phyloP scores from a whole-genome alignment of 1,284 basidiomycete species.

The Hymenochaete sp. region DNA sequence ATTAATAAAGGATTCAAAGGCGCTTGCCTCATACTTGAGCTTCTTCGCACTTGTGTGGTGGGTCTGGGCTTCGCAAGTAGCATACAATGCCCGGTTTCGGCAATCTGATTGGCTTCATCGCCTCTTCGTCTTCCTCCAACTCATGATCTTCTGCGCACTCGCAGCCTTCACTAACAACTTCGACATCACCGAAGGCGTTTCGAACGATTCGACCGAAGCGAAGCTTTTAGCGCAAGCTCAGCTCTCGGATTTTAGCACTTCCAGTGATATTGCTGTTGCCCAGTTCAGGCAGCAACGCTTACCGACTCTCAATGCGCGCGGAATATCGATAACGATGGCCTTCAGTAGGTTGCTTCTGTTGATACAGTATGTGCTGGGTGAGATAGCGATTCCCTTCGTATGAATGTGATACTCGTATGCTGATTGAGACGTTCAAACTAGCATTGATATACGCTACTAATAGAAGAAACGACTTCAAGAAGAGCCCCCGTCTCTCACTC shows the following conservation, averaged over 20 bases:
- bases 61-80: constrained; percentile 18
- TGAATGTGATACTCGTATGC: not conserved
- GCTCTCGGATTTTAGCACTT: not conserved
- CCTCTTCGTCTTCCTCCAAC: constrained; percentile 15
- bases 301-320: constrained; percentile 14
- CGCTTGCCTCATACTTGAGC: constrained; percentile 7
- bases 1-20: not conserved
- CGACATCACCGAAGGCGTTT: constrained; percentile 11
- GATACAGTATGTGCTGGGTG: constrained; percentile 16
- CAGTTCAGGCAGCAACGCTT: constrained; percentile 9
- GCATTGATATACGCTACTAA: not conserved
- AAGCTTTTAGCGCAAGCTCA: not conserved
- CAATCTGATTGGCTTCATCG: constrained; percentile 14
- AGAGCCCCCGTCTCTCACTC: not conserved
- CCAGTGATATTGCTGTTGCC: not conserved
- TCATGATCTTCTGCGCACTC: constrained; percentile 17
- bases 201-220: not conserved
- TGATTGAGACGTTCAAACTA: not conserved
- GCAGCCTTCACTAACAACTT: constrained; percentile 18
- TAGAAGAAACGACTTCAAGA: not conserved
- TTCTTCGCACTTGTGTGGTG: constrained; percentile 20
- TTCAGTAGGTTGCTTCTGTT: constrained; percentile 17
- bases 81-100: constrained; percentile 16
- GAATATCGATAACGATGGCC: constrained; percentile 17
- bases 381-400: not conserved